Conservation (phyloP, 768 basidiomycete species). For the Tylopilus felleus region DNA sequence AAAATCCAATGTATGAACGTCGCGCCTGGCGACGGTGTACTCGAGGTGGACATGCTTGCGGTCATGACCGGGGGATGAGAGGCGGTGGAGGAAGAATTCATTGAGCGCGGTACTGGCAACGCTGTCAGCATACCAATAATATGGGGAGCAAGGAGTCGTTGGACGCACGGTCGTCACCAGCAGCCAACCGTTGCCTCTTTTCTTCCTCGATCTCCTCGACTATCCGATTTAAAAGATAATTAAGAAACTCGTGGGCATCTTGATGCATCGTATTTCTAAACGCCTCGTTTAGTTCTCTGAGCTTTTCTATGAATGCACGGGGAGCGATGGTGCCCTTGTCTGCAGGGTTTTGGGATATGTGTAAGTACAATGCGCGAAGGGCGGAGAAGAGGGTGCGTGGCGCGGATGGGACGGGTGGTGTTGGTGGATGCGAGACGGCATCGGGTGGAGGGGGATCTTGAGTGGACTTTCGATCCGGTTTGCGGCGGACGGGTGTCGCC, state of each 20-base stretch:
- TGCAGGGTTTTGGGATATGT: slow-evolving; percentile 75
- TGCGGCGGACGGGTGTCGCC: slow-evolving; percentile 42
- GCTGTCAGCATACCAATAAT: slow-evolving; percentile 3
- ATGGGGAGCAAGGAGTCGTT: slow-evolving; percentile 1
- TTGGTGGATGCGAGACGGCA: slow-evolving; percentile 28
- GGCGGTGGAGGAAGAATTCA: slow-evolving; percentile 51
- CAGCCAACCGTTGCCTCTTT: slow-evolving; percentile 42
- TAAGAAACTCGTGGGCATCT: slow-evolving; percentile 98
- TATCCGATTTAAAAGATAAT: slow-evolving; percentile 88
- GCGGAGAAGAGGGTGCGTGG: slow-evolving; percentile 86
- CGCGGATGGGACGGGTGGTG: slow-evolving; percentile 49
- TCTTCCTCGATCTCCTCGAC: slow-evolving; percentile 90
- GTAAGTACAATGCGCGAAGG: slow-evolving; percentile 83
- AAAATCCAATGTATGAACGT: slow-evolving; percentile 92
- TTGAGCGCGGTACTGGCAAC: slow-evolving; percentile 55
- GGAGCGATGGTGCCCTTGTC: slow-evolving; percentile 88
- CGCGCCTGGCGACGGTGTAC: slow-evolving; percentile 44
- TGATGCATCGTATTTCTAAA: slow-evolving; percentile 94
- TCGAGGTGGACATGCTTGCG: slow-evolving; percentile 45
- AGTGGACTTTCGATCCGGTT: slow-evolving; percentile 51
- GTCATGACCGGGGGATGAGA: slow-evolving; percentile 40
- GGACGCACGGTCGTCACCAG: slow-evolving; percentile 65
- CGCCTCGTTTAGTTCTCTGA: slow-evolving; percentile 88
- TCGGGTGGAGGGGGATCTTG: slow-evolving; percentile 33
- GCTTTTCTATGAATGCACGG: slow-evolving; percentile 87